These are phyloP conservation scores for Pichia eremophila DNA, from an alignment of 805 yeast species.

Conservation along the genomic window DNA sequence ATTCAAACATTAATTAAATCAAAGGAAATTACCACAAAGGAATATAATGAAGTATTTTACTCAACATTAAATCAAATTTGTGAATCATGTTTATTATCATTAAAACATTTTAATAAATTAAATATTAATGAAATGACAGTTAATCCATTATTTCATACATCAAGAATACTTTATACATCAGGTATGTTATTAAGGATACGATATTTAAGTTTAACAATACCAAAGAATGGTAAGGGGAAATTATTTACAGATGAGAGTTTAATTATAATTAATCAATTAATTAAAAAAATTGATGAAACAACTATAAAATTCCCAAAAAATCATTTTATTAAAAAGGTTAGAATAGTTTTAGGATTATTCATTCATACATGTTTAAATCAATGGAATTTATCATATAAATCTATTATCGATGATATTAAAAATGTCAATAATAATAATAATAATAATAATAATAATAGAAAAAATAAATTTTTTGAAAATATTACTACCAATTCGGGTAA, in stretches of 20 bases:
- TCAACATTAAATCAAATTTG: conserved; percentile 31
- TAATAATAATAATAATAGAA: no score
- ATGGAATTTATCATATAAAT: conserved; percentile 24
- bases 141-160: conserved; percentile 47
- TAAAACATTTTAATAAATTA: conserved; percentile 39
- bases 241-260: conserved; percentile 39
- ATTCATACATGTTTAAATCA: conserved; percentile 54
- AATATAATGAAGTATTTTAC: conserved; percentile 12
- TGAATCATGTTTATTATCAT: conserved; percentile 41
- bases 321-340: conserved; percentile 42
- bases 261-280: conserved; percentile 18
- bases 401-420: conserved; percentile 9
- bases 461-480: no score
- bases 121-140: conserved; percentile 39
- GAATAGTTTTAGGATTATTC: conserved; percentile 48
- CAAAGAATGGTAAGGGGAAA: conserved; percentile 34
- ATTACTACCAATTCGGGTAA: background rate
- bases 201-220: conserved; percentile 45
- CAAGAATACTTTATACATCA: conserved; percentile 54
- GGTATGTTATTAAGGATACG: conserved; percentile 54
- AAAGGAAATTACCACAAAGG: conserved; percentile 25
- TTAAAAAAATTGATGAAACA: conserved; percentile 19
- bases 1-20: conserved; percentile 10
- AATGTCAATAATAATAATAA: background rate
- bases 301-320: conserved; percentile 34